A percentile compares a stretch with the other conserved stretches of the same genome.
Evolutionary conservation across 192 early-diverging fungal species (phyloP).

Genomic region (Jimgerdemannia lactiflua): DNA sequence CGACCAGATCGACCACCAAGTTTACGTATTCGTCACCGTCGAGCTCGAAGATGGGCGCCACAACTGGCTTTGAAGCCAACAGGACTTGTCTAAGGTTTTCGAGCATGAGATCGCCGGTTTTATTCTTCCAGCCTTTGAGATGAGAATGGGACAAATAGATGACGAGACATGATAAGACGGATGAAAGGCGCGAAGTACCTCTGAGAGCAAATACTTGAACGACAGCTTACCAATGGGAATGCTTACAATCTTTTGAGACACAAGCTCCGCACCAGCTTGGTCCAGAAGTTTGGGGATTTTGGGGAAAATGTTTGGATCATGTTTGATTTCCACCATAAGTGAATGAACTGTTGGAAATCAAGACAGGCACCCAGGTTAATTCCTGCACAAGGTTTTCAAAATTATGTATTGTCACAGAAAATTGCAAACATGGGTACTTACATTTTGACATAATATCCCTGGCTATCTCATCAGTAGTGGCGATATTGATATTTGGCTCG

Average conservation of each 20-base stretch:
- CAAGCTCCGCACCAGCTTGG: neutral
- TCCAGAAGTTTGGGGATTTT: neutral
- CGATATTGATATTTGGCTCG: neutral
- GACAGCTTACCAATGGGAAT: neutral
- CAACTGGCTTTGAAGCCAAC: neutral
- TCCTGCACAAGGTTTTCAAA: neutral
- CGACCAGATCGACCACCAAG: neutral
- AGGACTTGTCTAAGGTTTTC: neutral
- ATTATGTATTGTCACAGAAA: neutral
- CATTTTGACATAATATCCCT: neutral
- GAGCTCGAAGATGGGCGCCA: neutral
- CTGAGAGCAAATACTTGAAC: neutral
- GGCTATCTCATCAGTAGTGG: neutral
- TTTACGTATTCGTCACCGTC: neutral
- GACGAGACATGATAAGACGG: neutral
- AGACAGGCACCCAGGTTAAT: neutral
- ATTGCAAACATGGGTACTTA: neutral
- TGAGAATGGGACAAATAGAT: neutral
- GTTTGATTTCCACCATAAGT: neutral
- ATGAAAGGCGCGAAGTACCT: neutral
- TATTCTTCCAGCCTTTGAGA: neutral
- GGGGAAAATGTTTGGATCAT: neutral
- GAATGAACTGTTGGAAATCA: neutral
- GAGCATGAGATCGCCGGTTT: neutral
- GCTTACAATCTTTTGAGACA: neutral